A percentile compares a stretch with the other conserved stretches of the same genome.
phyloP scores from a whole-genome alignment of 208 protist species.

The Leptomonas pyrrhocoris region DNA sequence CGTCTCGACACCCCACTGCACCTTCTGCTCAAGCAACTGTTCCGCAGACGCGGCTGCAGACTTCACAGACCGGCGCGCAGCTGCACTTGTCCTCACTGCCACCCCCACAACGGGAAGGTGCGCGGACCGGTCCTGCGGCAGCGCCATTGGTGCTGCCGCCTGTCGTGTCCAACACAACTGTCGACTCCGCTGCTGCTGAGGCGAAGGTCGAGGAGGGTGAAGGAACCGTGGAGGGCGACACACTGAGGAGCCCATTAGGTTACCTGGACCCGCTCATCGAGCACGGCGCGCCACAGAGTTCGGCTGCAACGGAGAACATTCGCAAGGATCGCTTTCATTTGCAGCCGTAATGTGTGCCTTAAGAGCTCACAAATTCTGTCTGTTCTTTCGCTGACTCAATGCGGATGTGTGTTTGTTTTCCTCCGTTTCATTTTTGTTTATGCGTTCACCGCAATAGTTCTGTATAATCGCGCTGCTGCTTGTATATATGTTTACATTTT shows the following conservation, averaged over 20 bases:
- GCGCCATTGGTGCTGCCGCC: neutral
- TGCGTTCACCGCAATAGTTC: no score
- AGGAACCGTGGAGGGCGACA: neutral
- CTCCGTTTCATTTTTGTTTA: slow-evolving; percentile 8
- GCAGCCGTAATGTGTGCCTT: neutral
- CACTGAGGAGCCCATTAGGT: neutral
- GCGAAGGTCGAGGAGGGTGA: neutral
- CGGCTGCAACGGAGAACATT: slow-evolving; percentile 1
- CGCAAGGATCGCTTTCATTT: slow-evolving; percentile 28
- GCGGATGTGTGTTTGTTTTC: neutral
- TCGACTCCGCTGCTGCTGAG: neutral
- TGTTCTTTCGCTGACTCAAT: no score
- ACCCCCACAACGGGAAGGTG: neutral
- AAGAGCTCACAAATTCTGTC: no score
- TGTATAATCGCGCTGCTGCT: no score
- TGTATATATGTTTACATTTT: no score
- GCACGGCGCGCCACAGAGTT: neutral
- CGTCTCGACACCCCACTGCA: neutral
- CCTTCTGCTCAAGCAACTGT: neutral
- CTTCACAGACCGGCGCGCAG: neutral
- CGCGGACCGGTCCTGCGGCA: neutral
- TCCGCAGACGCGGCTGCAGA: neutral
- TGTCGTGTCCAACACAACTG: neutral
- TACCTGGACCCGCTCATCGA: slow-evolving; percentile 32
- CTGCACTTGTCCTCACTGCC: neutral